Percentiles rank a stretch among this genome's conserved stretches.
Conservation (phyloP, 2,329 filamentous ascomycete species). For the Diaporthe helianthi region DNA sequence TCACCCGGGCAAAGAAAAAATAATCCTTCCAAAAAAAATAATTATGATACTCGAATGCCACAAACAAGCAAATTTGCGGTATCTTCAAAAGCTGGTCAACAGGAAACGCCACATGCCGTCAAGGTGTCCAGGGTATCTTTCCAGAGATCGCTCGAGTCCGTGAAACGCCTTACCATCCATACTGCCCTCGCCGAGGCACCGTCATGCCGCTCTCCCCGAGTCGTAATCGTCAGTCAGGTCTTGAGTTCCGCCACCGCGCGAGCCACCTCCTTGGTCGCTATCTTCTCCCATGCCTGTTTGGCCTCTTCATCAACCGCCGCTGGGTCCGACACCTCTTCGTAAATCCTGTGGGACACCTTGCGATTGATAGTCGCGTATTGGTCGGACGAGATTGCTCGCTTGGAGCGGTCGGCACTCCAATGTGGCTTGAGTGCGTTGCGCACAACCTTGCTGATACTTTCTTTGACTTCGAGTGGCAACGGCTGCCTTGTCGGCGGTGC, state of each 20-base stretch:
- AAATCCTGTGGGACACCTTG: conserved; percentile 85
- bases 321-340: conserved; percentile 69
- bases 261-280: conserved; percentile 80
- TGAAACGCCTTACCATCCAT: conserved; percentile 35
- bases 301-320: conserved; percentile 69
- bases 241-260: conserved; percentile 70
- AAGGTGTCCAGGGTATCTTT: conserved; percentile 39
- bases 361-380: conserved; percentile 94
- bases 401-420: conserved; percentile 67
- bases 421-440: conserved; percentile 81
- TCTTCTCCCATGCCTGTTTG: conserved; percentile 74
- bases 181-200: conserved; percentile 30
- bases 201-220: conserved; percentile 35
- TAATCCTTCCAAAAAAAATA: conserved; percentile 3
- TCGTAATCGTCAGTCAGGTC: conserved; percentile 51
- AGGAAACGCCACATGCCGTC: conserved; percentile 30
- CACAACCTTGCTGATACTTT: conserved; percentile 88
- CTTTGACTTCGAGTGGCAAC: conserved; percentile 83
- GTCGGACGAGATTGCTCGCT: conserved; percentile 77
- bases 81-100: conserved; percentile 23
- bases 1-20: conserved; percentile 27
- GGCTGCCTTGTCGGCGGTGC: conserved; percentile 69
- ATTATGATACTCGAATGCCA: conserved; percentile 27
- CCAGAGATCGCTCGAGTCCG: conserved; percentile 35
- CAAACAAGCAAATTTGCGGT: conserved; percentile 23